These are phyloP conservation scores for Dipodascopsis uninucleata DNA, from an alignment of 805 yeast species.

Conservation along the genomic window DNA sequence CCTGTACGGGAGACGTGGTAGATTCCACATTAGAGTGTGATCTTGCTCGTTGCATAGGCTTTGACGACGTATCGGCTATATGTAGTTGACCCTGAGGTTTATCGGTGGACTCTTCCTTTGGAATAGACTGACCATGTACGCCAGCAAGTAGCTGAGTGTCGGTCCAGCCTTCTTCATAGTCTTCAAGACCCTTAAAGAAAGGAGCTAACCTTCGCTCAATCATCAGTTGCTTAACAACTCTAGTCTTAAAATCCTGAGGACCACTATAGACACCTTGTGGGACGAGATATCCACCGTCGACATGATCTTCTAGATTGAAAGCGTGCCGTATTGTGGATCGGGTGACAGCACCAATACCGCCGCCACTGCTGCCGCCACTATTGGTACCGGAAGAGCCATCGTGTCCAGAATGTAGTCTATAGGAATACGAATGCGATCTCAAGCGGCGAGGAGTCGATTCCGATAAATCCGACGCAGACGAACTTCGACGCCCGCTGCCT, in stretches of 20 bases:
- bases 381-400: no score
- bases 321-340: conserved; percentile 23
- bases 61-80: neutral
- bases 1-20: neutral
- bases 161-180: conserved; percentile 67
- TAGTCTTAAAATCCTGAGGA: conserved; percentile 70
- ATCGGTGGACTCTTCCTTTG: conserved; percentile 15
- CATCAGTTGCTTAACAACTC: conserved; percentile 67
- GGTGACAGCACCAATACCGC: neutral
- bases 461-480: no score
- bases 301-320: conserved; percentile 37
- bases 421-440: no score
- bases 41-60: conserved; percentile 11
- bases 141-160: conserved; percentile 59
- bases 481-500: no score
- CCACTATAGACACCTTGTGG: conserved; percentile 84
- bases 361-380: conserved; percentile 3
- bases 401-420: no score
- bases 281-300: conserved; percentile 92
- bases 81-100: neutral
- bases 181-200: conserved; percentile 84
- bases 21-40: conserved; percentile 16
- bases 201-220: conserved; percentile 76
- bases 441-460: no score
- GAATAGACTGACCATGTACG: conserved; percentile 32